phyloP scores from a whole-genome alignment of 192 early-diverging fungal species.

The Linnemannia schmuckeri region DNA sequence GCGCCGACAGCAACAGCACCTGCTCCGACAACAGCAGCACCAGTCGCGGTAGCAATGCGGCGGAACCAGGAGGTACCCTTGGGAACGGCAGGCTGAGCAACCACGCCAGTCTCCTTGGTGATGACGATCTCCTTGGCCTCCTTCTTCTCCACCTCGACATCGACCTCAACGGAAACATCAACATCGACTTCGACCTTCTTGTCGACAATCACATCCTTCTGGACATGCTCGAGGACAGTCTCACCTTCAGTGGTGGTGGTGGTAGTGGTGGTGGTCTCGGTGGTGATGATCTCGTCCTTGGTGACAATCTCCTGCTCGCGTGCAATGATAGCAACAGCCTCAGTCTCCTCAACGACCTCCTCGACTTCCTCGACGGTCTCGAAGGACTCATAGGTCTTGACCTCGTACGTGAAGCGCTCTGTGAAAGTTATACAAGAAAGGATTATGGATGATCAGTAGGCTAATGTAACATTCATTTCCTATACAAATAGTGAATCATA shows the following conservation, averaged over 20 bases:
- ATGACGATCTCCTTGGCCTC: slow-evolving; percentile 19
- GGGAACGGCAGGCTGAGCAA: slow-evolving; percentile 25
- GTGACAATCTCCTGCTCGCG: slow-evolving; percentile 25
- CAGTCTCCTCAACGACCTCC: too few species aligned
- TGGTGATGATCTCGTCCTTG: too few species aligned
- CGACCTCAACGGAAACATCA: not conserved
- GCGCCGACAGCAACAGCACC: slow-evolving; percentile 5
- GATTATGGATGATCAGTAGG: not conserved
- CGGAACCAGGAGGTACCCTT: slow-evolving; percentile 44
- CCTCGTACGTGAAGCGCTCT: not conserved
- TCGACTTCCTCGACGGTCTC: too few species aligned
- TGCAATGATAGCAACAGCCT: too few species aligned
- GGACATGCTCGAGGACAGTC: too few species aligned
- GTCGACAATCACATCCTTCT: slow-evolving; percentile 17
- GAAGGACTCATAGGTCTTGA: slow-evolving; percentile 8
- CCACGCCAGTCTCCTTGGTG: slow-evolving; percentile 25
- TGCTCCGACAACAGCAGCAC: slow-evolving; percentile 10
- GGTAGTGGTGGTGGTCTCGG: slow-evolving; percentile 2
- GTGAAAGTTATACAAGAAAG: not conserved
- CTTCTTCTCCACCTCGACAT: slow-evolving; percentile 9
- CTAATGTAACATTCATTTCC: slow-evolving; percentile 13
- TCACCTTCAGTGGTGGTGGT: slow-evolving; percentile 3
- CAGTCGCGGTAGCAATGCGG: slow-evolving; percentile 5
- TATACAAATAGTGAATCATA: too few species aligned
- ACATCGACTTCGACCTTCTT: not conserved